Evolutionary conservation across 176 grass and related monocot genomes (phyloP), one percentile per base, ranked within the genome.

Genomic region (Cymbopogon citratus): DNA sequence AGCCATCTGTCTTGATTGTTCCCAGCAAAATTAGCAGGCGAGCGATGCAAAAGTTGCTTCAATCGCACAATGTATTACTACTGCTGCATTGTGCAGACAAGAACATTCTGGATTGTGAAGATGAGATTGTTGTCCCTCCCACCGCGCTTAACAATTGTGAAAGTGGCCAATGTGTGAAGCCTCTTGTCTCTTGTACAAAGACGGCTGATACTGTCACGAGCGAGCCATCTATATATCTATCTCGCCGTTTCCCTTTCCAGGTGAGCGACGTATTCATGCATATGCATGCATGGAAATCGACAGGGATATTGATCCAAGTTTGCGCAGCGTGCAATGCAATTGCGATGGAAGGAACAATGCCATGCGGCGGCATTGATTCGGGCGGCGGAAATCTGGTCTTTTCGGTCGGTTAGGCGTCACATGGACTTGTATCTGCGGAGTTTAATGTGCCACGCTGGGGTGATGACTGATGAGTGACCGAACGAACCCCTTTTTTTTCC

Each of bases 371-470:
- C 63, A 76, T 70, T 76, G 10, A 52, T 66, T 36, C 3, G n/a
- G n/a, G n/a, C n/a, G 43, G 64, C 38, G 39, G 64, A 63, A 21
- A 1, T 2, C 39, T 25, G 40, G 82, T 40, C 54, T 38, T 56
- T 77, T 65, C 77, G 77, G 6, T 71, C 26, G 71, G 71, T 85
- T 75, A 75, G 73, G 78, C 77, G 64, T 79, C 74, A 71, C 83
- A 87, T 89, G 78, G 65, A 66, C 65, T 48, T 76, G 83, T 72
- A 64, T 77, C 78, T 34, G 0, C 39, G 23, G 35, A 65, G 65
- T 82, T 71, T 85, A 85, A 89, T 89, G 87, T 66, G 83, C 83
- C 87, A 89, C 59, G 65, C 66, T 89, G 83, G 60, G 25, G 78
- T 12, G 87, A 85, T 36, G 71, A 57, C 15, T 72, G 78, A 64